phyloP scores from a whole-genome alignment of 139 green algal genomes.

The Closterium sp. region DNA sequence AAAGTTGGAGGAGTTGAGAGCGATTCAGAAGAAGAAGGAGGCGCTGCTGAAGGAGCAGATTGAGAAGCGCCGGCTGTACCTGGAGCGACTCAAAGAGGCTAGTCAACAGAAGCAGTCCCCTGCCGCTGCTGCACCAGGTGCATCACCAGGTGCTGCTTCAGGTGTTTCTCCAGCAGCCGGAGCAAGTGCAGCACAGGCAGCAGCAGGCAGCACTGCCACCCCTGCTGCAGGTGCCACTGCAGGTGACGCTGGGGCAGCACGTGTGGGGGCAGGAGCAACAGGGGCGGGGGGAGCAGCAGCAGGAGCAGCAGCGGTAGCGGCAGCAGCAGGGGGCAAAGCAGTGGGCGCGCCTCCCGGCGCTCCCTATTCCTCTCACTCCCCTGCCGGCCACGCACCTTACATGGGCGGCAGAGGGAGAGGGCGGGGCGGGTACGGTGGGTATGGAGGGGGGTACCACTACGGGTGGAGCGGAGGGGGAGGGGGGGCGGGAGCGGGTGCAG shows the following conservation, averaged over 20 bases:
- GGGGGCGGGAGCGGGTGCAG: not conserved
- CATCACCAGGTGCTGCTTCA: not conserved
- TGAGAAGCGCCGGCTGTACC: constrained; percentile 42
- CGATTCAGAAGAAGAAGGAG: constrained; percentile 48
- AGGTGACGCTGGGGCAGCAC: not conserved
- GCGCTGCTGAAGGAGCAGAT: constrained; percentile 47
- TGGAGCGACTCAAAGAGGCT: constrained; percentile 20
- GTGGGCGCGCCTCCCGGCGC: not conserved
- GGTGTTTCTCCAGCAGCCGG: not conserved
- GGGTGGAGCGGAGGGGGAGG: not conserved
- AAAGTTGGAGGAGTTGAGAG: constrained; percentile 39
- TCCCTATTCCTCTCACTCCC: not conserved
- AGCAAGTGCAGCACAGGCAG: not conserved
- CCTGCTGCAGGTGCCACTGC: not conserved
- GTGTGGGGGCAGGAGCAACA: not conserved
- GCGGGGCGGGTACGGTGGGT: not conserved
- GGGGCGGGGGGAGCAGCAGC: not conserved
- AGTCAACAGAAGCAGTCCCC: not conserved
- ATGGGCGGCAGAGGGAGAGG: not conserved
- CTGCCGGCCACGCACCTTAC: not conserved
- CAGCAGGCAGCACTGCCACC: not conserved
- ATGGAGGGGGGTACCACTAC: not conserved
- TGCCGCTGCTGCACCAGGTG: not conserved
- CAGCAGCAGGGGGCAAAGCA: not conserved
- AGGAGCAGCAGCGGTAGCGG: not conserved